These are phyloP conservation scores for Quercus berberidifolia DNA, from an alignment of 306 rosid species.

Conservation along the genomic window DNA sequence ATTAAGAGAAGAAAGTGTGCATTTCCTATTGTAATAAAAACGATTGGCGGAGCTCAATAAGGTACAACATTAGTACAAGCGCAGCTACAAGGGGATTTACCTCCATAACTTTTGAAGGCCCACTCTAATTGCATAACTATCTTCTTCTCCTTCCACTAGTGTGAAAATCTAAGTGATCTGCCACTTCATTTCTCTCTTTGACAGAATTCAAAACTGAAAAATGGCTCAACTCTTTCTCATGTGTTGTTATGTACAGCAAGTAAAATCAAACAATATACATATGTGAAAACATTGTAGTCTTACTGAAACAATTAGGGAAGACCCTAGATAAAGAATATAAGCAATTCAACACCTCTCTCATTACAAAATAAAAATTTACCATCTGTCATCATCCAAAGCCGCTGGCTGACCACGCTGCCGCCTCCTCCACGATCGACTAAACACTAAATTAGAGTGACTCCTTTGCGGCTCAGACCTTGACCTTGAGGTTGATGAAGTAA, in stretches of 20 bases:
- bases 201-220: constrained; percentile 11
- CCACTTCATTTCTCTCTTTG: constrained; percentile 19
- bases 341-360: background rate
- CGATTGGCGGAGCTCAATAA: background rate
- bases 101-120: constrained; percentile 17
- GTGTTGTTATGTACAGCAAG: constrained; percentile 41
- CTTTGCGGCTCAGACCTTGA: constrained; percentile 26
- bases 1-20: background rate
- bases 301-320: constrained; percentile 4
- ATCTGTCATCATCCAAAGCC: constrained; percentile 27
- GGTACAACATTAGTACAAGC: background rate
- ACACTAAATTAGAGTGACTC: constrained; percentile 30
- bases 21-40: background rate
- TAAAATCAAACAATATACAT: constrained; percentile 14
- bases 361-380: constrained; percentile 25
- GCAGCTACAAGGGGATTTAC: constrained; percentile 4
- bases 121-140: constrained; percentile 11
- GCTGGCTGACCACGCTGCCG: constrained; percentile 29
- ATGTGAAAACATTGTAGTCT: constrained; percentile 9
- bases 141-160: constrained; percentile 11
- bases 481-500: constrained; percentile 32
- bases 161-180: constrained; percentile 3
- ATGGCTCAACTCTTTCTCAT: constrained; percentile 20
- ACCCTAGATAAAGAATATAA: background rate
- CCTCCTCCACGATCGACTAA: constrained; percentile 41